phyloP scores from a whole-genome alignment of 202 grass and related monocot species.

The Elaeis oleifera region DNA sequence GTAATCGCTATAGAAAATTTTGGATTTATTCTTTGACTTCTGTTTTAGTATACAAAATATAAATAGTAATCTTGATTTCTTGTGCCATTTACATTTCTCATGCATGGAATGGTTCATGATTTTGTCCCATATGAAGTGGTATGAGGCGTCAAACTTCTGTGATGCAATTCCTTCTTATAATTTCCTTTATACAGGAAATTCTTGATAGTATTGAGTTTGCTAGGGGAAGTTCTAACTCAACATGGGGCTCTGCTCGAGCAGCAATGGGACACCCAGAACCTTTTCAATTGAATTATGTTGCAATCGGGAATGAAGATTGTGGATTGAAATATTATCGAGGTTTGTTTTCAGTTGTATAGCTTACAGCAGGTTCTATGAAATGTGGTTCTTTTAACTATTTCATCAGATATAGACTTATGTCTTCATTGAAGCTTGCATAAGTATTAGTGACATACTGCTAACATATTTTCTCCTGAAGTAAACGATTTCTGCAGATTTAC shows the following conservation, averaged over 20 bases:
- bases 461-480: no score
- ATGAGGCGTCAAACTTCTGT: not conserved
- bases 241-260: constrained; percentile 75
- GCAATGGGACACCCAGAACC: constrained; percentile 84
- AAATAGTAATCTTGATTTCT: no score
- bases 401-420: not conserved
- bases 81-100: no score
- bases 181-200: constrained; percentile 47
- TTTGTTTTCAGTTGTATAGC: constrained; percentile 8
- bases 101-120: no score
- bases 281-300: constrained; percentile 75
- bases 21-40: no score
- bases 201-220: constrained; percentile 90
- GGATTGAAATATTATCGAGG: constrained; percentile 69
- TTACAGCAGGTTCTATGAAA: constrained; percentile 2
- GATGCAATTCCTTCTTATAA: not conserved
- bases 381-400: not conserved
- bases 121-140: not conserved
- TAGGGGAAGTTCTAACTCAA: constrained; percentile 50
- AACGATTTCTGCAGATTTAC: no score
- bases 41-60: no score
- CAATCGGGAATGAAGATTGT: constrained; percentile 90
- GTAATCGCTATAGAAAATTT: no score
- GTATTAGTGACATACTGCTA: no score
- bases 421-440: no score